A percentile compares a stretch with the other conserved stretches of the same genome.
phyloP scores from a whole-genome alignment of 257 asterid genomes.

The Penstemon barbatus region DNA sequence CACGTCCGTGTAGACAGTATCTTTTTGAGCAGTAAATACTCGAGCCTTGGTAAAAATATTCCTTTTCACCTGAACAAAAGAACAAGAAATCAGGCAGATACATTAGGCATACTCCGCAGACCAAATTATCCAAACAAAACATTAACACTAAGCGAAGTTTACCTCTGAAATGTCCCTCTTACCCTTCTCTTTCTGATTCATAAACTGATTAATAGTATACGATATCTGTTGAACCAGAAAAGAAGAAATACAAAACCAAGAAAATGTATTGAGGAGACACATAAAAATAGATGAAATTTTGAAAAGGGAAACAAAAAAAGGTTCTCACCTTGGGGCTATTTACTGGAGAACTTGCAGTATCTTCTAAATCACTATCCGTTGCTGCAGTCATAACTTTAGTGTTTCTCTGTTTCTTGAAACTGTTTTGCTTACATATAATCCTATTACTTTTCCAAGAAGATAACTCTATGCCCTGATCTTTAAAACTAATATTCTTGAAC shows the following conservation, averaged over 20 bases:
- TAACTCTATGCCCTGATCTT: conserved; percentile 22
- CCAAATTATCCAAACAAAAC: neutral
- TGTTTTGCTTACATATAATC: conserved; percentile 28
- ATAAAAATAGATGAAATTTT: neutral
- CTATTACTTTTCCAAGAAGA: conserved; percentile 20
- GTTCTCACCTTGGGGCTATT: conserved; percentile 65
- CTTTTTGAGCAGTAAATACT: conserved; percentile 28
- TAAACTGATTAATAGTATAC: conserved; percentile 40
- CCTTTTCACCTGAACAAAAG: conserved; percentile 34
- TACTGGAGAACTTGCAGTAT: conserved; percentile 81
- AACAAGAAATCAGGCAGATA: neutral
- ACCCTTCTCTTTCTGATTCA: conserved; percentile 39
- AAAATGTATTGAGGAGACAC: neutral
- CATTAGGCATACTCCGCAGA: neutral
- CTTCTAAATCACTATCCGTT: conserved; percentile 56
- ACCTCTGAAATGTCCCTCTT: conserved; percentile 44
- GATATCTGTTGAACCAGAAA: conserved; percentile 39
- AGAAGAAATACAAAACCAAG: neutral
- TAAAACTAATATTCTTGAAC: conserved; percentile 4
- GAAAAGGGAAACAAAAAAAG: neutral
- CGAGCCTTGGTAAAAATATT: conserved; percentile 32
- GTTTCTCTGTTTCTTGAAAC: conserved; percentile 54
- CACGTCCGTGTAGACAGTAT: conserved; percentile 33
- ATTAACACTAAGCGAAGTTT: neutral
- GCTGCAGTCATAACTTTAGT: conserved; percentile 25